Evolutionary conservation across 2,329 filamentous ascomycete genomes (phyloP), one percentile per base, ranked within the genome.

Genomic region (Bimuria novae-zelandiae): DNA sequence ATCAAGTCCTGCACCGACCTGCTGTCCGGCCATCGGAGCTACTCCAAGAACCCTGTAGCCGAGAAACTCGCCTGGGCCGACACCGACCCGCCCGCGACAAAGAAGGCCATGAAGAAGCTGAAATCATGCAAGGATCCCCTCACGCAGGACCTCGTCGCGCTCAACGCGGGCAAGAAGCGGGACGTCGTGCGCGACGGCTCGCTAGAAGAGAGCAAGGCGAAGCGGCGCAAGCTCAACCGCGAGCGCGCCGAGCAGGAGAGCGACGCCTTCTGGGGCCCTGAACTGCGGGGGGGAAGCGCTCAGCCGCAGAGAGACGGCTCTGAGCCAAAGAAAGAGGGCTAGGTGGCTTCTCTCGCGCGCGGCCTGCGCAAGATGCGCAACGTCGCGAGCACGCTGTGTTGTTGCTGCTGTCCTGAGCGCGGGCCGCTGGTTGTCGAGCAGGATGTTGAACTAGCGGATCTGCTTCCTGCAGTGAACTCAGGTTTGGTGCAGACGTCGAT

Each of bases 91-190:
- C 83, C 83, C 36, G 80, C 82, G 0, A 73, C 74, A 22, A 62
- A 57, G 40, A 51, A 51, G 1, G 57, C 90, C 11, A 80, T 85
- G 14, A 85, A 82, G 73, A 92, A 90, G 69, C 77, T 92, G n/a
- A 84, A 83, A 55, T 84, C 82, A 62, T 92, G 89, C 62, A 80
- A 86, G 52, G 89, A 93, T 64, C 89, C 89, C 0, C 87, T 90
- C 61, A 84, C 89, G 51, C 84, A 82, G 37, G 88, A 92, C 70
- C 73, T 92, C 3, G 85, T 91, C 16, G 85, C 85, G 42, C 75
- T 89, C 45, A 86, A 89, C 81, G 82, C 57, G 83, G 84, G 17
- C 81, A 87, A 36, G 62, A 84, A 79, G 64, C 62, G 76, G 42
- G 75, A 76, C 43, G 73, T 65, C 1, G 69, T 73, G 7, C 56